Conservation (phyloP, 2,329 filamentous ascomycete genomes). For the Penicillium frequentans region DNA sequence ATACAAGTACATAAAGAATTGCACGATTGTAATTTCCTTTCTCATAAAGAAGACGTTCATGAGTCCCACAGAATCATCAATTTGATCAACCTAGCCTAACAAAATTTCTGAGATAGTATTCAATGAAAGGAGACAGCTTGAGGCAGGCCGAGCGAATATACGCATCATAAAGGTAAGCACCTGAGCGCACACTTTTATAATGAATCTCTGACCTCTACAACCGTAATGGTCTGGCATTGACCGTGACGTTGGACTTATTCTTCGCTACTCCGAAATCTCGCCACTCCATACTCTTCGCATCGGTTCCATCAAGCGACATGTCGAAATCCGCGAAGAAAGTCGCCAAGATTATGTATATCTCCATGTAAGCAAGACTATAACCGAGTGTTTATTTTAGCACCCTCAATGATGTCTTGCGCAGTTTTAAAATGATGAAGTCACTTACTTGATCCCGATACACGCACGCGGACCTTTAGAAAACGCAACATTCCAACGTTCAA, state of each 20-base stretch:
- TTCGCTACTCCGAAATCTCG: neutral
- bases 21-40: too few species aligned
- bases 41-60: too few species aligned
- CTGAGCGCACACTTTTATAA: neutral
- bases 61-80: too few species aligned
- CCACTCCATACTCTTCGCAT: neutral
- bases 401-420: neutral
- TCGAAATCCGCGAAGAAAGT: neutral
- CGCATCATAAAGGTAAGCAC: neutral
- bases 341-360: neutral
- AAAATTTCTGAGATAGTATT: too few species aligned
- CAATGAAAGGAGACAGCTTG: neutral
- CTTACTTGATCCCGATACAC: neutral
- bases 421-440: neutral
- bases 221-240: neutral
- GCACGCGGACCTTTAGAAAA: neutral
- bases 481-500: neutral
- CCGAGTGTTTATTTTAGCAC: neutral
- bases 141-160: neutral
- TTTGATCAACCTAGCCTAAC: too few species aligned
- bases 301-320: neutral
- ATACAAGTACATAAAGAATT: neutral
- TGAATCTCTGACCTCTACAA: neutral
- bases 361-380: neutral
- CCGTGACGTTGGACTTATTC: neutral